Base-by-base conservation (phyloP, 1,139 yeast genomes). In the Scheffersomyces stambukii region DNA sequence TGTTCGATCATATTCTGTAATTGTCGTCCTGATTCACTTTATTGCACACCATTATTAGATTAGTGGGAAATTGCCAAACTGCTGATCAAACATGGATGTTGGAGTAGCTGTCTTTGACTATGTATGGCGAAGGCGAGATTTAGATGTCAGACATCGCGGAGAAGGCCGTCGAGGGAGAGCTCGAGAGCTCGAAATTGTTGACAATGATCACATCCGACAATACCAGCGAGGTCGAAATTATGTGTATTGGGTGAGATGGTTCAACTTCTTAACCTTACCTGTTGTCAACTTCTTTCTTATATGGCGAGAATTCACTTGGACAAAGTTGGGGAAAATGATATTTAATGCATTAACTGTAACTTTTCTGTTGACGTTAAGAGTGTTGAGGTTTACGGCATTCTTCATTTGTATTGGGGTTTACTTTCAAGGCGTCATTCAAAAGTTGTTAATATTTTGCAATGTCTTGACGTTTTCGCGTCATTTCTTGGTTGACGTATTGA, bases 391-490 rank as follows among this genome's bases (percentile, higher is more conserved):
- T 18, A 17, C 40, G 16, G 31, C 46, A 29, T 51, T 55, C 30
- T 13, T 50, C 4, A 29, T 53, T 4, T 42, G 52, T 6, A 41
- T 52, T 7, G 39, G 42, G 10, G 26, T 41, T n/a, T 50, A 48
- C 30, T 37, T 50, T 25, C 46, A 40, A 21, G 33, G 39, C 8
- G 21, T 46, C 7, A 27, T 52, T 10, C 35, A 38, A 27, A 27
- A 40, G 12, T 30, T 57, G 10, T 43, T 54, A 27, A 35, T 44
- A 22, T 54, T 53, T 32, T 59, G 62, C 25, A 52, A 57, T 33
- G 41, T 51, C 27, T 45, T 56, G 14, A 58, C 68, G 3, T 60
- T 49, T 36, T 56, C 64, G 3, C 41, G 43, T 13, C 55, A 52
- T 33, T 57, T 56, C 29, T 33, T 58, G 16, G 27, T 40, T 19